These are phyloP conservation scores for Albatrellus ellisii DNA, from an alignment of 768 basidiomycete species.

Conservation along the genomic window DNA sequence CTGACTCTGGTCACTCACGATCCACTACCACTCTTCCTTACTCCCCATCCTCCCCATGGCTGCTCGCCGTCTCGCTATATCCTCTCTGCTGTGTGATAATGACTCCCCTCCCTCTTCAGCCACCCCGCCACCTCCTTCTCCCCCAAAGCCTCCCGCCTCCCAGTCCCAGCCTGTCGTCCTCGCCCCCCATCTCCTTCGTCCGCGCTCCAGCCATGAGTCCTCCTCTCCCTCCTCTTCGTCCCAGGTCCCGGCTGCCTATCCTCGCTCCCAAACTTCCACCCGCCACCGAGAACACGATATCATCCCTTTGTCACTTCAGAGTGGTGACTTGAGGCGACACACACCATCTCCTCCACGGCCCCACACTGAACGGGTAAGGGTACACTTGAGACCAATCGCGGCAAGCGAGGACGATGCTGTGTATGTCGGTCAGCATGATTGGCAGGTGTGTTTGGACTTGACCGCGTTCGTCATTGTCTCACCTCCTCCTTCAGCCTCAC, in stretches of 20 bases:
- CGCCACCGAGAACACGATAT: conserved; percentile 11
- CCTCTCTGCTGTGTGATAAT: conserved; percentile 57
- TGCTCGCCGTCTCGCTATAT: conserved; percentile 61
- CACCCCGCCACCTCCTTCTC: conserved; percentile 1
- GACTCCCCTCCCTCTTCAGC: conserved; percentile 14
- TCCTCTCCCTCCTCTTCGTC: conserved; percentile 3
- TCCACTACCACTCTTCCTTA: neutral
- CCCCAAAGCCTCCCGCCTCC: conserved; percentile 3
- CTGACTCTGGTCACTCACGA: no score
- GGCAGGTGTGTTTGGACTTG: no score
- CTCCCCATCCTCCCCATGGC: conserved; percentile 33
- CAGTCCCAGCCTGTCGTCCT: conserved; percentile 1
- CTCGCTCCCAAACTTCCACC: neutral
- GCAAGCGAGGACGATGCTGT: no score
- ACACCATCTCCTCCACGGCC: conserved; percentile 15
- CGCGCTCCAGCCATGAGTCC: neutral
- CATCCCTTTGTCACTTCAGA: conserved; percentile 15
- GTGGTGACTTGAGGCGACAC: conserved; percentile 10
- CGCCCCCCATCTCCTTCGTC: conserved; percentile 1
- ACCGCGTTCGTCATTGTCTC: no score
- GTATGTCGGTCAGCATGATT: no score
- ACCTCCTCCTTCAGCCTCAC: no score
- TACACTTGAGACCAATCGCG: neutral
- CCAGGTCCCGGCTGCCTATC: neutral
- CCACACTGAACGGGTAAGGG: neutral